These are phyloP conservation scores for Yarrowia divulgata DNA, from an alignment of 805 yeast genomes.

Conservation along the genomic window DNA sequence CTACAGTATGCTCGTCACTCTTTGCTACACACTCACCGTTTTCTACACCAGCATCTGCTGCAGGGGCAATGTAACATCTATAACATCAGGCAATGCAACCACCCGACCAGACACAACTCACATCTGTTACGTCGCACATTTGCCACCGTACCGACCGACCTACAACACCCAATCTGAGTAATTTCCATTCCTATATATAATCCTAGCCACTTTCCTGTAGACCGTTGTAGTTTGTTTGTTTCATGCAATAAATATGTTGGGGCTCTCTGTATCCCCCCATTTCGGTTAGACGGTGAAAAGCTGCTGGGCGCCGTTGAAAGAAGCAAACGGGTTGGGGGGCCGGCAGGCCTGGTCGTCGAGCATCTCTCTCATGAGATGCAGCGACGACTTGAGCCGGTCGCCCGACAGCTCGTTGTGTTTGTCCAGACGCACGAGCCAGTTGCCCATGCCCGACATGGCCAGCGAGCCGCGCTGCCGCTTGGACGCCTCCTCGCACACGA, in stretches of 20 bases:
- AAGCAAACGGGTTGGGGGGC: constrained; percentile 29
- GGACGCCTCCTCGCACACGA: constrained; percentile 34
- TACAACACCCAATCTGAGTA: background rate
- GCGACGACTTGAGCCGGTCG: constrained; percentile 24
- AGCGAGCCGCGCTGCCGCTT: constrained; percentile 35
- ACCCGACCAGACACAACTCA: too few species aligned
- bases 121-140: too few species aligned
- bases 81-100: too few species aligned
- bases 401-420: constrained; percentile 38
- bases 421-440: constrained; percentile 23
- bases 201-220: constrained; percentile 18
- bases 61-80: too few species aligned
- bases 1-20: too few species aligned
- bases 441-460: constrained; percentile 34
- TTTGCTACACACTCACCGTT: too few species aligned
- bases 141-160: background rate
- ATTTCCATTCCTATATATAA: background rate
- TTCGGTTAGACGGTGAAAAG: constrained; percentile 11
- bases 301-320: constrained; percentile 25
- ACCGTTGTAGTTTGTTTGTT: background rate
- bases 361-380: constrained; percentile 15
- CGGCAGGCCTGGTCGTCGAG: constrained; percentile 34
- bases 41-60: too few species aligned
- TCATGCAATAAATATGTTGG: constrained; percentile 32
- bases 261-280: background rate